Conservation (phyloP, 345 rosid species). For the Pseudoturritis turrita region DNA sequence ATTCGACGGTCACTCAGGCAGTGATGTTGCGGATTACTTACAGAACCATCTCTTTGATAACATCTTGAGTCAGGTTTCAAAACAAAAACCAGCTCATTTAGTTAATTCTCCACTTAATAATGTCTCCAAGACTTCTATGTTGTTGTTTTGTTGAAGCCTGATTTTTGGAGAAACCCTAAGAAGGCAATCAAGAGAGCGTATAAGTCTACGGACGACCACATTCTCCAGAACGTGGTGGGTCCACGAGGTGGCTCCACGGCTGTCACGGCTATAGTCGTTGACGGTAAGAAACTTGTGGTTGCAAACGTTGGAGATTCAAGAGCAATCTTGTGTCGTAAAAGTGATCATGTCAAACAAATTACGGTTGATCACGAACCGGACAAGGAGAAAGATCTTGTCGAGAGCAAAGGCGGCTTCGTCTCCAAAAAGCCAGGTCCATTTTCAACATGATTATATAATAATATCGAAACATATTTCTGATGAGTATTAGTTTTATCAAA, state of each 20-base stretch:
- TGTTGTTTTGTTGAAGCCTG: constrained; percentile 29
- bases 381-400: constrained; percentile 40
- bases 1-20: constrained; percentile 53
- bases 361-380: constrained; percentile 45
- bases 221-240: constrained; percentile 33
- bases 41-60: constrained; percentile 43
- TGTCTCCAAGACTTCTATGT: neutral
- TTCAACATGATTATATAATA: constrained; percentile 24
- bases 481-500: too few relatives aligned
- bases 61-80: constrained; percentile 39
- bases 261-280: constrained; percentile 44
- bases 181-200: constrained; percentile 40
- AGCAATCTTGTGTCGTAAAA: constrained; percentile 36
- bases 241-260: constrained; percentile 52
- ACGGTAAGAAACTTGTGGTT: constrained; percentile 40
- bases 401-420: constrained; percentile 48
- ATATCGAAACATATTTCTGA: too few relatives aligned
- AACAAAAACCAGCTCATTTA: neutral
- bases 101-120: neutral
- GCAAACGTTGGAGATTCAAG: constrained; percentile 55
- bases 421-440: constrained; percentile 31
- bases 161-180: constrained; percentile 37
- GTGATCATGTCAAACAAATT: constrained; percentile 33
- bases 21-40: constrained; percentile 44
- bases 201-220: constrained; percentile 35